Evolutionary conservation across 495 filamentous ascomycete genomes (phyloP).

Genomic region (Bombardia bombarda): DNA sequence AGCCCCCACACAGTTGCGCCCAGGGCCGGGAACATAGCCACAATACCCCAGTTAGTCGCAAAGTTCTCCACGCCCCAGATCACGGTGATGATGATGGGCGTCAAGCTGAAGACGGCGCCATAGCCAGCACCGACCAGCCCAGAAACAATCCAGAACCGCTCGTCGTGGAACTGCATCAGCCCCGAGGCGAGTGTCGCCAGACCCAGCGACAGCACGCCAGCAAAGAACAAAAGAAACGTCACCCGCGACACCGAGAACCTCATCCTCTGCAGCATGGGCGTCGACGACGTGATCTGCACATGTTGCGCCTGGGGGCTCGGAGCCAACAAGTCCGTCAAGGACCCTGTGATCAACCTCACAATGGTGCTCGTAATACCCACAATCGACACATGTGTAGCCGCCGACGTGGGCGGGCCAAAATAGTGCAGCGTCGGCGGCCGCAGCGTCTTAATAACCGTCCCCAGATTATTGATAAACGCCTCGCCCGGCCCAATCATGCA

Average conservation of each 20-base stretch:
- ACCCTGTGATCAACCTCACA: slow-evolving; percentile 75
- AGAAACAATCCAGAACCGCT: slow-evolving; percentile 73
- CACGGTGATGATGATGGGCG: slow-evolving; percentile 83
- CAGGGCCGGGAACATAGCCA: slow-evolving; percentile 79
- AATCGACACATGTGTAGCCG: slow-evolving; percentile 87
- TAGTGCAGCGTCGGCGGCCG: slow-evolving; percentile 51
- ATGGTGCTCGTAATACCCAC: slow-evolving; percentile 86
- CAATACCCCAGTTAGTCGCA: slow-evolving; percentile 94
- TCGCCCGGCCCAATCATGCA: slow-evolving; percentile 89
- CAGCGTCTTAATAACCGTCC: slow-evolving; percentile 83
- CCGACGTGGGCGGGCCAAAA: slow-evolving; percentile 45
- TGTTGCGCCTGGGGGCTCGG: slow-evolving; percentile 45
- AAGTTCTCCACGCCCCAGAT: slow-evolving; percentile 99
- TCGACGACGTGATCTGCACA: slow-evolving; percentile 27
- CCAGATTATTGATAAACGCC: slow-evolving; percentile 95
- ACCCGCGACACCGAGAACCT: slow-evolving; percentile 65
- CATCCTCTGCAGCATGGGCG: slow-evolving; percentile 18
- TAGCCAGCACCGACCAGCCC: slow-evolving; percentile 81
- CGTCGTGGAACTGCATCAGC: slow-evolving; percentile 52
- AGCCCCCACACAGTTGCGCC: slow-evolving; percentile 82
- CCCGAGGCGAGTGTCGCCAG: slow-evolving; percentile 69
- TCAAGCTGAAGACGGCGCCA: slow-evolving; percentile 80
- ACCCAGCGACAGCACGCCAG: slow-evolving; percentile 67
- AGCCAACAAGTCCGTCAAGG: slow-evolving; percentile 80
- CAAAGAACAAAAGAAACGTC: slow-evolving; percentile 66